Conservation (phyloP, 345 rosid species). For the Trapa incisa region DNA sequence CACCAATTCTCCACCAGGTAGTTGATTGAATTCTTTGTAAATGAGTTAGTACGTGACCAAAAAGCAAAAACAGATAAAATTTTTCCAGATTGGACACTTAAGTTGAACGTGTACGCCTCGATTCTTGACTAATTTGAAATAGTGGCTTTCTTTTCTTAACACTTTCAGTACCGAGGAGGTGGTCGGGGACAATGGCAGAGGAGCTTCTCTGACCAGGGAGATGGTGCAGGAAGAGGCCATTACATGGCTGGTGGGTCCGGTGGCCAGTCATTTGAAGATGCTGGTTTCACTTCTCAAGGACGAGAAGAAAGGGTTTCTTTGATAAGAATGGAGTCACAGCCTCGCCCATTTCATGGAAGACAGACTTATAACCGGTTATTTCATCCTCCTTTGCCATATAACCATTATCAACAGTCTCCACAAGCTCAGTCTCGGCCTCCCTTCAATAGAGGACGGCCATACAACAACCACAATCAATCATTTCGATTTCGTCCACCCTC, state of each 20-base stretch:
- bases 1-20: too few relatives aligned
- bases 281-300: constrained; percentile 29
- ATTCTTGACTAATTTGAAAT: background rate
- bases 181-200: constrained; percentile 29
- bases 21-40: too few relatives aligned
- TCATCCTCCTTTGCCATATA: constrained; percentile 1
- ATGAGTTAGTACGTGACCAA: too few relatives aligned
- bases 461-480: constrained; percentile 2
- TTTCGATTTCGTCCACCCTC: background rate
- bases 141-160: background rate
- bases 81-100: background rate
- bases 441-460: constrained; percentile 10
- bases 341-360: constrained; percentile 12
- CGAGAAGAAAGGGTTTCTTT: constrained; percentile 11
- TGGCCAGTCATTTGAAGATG: constrained; percentile 31
- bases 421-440: constrained; percentile 14
- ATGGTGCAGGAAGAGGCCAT: constrained; percentile 9
- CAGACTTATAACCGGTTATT: constrained; percentile 3
- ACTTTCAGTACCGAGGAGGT: constrained; percentile 47
- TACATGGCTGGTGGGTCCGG: constrained; percentile 35
- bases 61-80: background rate
- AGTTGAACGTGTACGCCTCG: background rate
- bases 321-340: constrained; percentile 10
- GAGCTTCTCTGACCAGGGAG: constrained; percentile 42
- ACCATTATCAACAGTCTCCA: constrained; percentile 5